These are phyloP conservation scores for Panicum miliaceum DNA, from an alignment of 176 grass and related monocot species.

Conservation along the genomic window DNA sequence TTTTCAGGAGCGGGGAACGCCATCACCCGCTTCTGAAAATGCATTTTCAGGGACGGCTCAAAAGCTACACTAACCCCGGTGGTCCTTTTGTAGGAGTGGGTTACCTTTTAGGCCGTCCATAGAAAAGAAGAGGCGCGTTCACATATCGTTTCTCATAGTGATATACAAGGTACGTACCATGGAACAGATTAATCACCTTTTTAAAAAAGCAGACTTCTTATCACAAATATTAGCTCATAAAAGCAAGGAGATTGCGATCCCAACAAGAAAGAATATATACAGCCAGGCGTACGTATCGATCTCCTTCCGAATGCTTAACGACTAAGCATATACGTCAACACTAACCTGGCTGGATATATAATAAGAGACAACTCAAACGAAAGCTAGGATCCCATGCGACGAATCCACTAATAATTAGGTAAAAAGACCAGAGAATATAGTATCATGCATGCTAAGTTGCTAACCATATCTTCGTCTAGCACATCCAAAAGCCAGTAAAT, in stretches of 20 bases:
- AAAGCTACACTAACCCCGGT: too few species aligned
- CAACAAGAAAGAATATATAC: background rate
- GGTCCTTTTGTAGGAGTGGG: too few species aligned
- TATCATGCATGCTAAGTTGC: background rate
- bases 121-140: too few species aligned
- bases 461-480: background rate
- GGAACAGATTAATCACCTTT: too few species aligned
- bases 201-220: too few species aligned
- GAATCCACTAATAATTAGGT: slow-evolving; percentile 12
- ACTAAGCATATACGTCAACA: slow-evolving; percentile 16
- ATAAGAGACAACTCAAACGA: background rate
- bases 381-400: background rate
- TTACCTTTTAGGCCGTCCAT: too few species aligned
- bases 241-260: background rate
- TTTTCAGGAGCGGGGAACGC: too few species aligned
- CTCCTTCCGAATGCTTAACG: slow-evolving; percentile 7
- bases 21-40: too few species aligned
- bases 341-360: background rate
- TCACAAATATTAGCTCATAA: background rate
- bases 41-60: too few species aligned
- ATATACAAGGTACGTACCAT: too few species aligned
- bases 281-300: background rate
- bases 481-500: background rate
- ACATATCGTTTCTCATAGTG: too few species aligned
- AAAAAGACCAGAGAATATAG: background rate